Evolutionary conservation across 352 stramenopile genomes (phyloP).

Genomic region (Peronospora destructor): DNA sequence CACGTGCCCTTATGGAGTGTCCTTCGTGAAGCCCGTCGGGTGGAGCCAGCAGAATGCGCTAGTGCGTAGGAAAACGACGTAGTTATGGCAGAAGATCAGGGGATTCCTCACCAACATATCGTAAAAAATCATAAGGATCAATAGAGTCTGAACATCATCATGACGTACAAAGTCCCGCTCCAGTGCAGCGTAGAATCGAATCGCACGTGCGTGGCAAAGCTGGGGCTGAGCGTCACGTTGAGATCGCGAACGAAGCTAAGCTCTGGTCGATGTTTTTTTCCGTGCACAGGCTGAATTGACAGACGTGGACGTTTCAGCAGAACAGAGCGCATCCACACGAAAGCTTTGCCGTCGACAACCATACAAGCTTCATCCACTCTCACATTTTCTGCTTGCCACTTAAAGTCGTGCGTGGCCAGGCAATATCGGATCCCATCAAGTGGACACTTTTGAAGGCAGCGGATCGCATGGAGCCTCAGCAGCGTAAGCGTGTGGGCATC

Average conservation of each 20-base stretch:
- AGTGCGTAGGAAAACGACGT: too few species aligned
- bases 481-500: slow-evolving; percentile 31
- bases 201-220: slow-evolving; percentile 30
- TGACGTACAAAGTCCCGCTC: background rate
- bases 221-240: slow-evolving; percentile 22
- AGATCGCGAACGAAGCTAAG: background rate
- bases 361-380: slow-evolving; percentile 11
- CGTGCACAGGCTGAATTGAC: slow-evolving; percentile 14
- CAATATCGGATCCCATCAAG: background rate
- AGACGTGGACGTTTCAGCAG: slow-evolving; percentile 14
- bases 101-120: too few species aligned
- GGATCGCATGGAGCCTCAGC: slow-evolving; percentile 23
- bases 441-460: background rate
- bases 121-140: background rate
- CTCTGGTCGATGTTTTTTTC: slow-evolving; percentile 3
- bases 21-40: too few species aligned
- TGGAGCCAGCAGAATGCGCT: too few species aligned
- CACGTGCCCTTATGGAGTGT: too few species aligned
- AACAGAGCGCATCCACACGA: slow-evolving; percentile 20
- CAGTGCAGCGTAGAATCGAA: slow-evolving; percentile 15
- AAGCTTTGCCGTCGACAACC: slow-evolving; percentile 4
- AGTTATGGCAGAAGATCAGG: too few species aligned
- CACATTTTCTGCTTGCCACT: slow-evolving; percentile 20
- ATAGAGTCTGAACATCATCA: background rate
- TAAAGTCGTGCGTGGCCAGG: background rate